Evolutionary conservation across 2,329 filamentous ascomycete genomes (phyloP).

Genomic region (Alternaria sp.): DNA sequence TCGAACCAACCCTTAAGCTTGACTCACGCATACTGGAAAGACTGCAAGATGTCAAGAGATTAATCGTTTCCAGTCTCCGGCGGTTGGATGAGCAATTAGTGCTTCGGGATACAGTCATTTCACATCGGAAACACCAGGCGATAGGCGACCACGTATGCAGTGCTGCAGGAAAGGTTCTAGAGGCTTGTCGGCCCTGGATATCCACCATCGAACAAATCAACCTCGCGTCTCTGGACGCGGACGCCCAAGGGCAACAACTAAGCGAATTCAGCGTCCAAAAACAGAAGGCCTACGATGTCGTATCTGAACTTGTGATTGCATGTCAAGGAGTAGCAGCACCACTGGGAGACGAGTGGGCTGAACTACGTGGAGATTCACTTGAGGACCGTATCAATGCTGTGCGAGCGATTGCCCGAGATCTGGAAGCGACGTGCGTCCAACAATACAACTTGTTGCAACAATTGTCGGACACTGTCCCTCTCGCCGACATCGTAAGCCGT

Average conservation of each 20-base stretch:
- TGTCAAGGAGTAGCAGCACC: conserved; percentile 94
- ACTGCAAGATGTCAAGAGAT: conserved; percentile 83
- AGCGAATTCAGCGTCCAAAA: conserved; percentile 90
- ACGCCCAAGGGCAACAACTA: conserved; percentile 83
- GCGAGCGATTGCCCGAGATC: conserved; percentile 75
- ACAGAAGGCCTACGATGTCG: conserved; percentile 90
- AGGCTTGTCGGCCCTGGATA: conserved; percentile 90
- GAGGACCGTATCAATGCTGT: conserved; percentile 87
- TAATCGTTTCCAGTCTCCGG: conserved; percentile 84
- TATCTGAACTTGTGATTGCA: conserved; percentile 85
- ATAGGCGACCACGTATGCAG: conserved; percentile 84
- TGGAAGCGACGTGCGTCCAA: conserved; percentile 87
- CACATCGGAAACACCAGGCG: conserved; percentile 76
- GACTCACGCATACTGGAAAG: conserved; percentile 81
- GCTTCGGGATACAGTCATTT: conserved; percentile 81
- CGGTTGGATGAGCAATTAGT: conserved; percentile 85
- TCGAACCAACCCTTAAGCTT: conserved; percentile 76
- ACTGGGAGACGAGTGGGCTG: conserved; percentile 93
- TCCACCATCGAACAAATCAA: conserved; percentile 91
- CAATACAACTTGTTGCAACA: conserved; percentile 88
- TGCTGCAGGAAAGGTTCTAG: conserved; percentile 80
- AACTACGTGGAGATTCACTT: conserved; percentile 86
- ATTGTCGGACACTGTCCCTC: conserved; percentile 79
- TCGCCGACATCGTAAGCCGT: conserved; percentile 40
- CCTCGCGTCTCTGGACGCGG: conserved; percentile 77